phyloP scores from a whole-genome alignment of 176 grass and related monocot genomes.

The Zoysia pacifica region DNA sequence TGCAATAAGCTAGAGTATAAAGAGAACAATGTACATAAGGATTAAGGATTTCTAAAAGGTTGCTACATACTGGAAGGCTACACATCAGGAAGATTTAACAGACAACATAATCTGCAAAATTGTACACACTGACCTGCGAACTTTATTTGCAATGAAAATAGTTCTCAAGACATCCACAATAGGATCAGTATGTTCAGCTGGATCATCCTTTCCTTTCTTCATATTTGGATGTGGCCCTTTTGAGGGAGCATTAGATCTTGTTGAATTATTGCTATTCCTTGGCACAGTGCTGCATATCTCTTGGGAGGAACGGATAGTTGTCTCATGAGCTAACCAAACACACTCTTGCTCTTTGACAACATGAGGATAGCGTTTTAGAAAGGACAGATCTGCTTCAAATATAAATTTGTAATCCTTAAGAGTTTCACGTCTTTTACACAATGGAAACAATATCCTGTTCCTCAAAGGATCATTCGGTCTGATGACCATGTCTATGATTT shows the following conservation, averaged over 20 bases:
- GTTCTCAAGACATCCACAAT: slow-evolving; percentile 34
- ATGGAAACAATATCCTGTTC: slow-evolving; percentile 35
- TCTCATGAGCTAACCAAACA: slow-evolving; percentile 51
- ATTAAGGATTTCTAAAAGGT: neutral
- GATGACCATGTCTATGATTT: slow-evolving; percentile 18
- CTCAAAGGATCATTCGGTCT: neutral
- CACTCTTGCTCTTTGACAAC: slow-evolving; percentile 59
- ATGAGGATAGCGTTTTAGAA: slow-evolving; percentile 55
- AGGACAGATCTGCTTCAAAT: slow-evolving; percentile 50
- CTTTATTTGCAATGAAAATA: slow-evolving; percentile 54
- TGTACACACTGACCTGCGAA: slow-evolving; percentile 57
- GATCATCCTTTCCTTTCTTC: slow-evolving; percentile 36
- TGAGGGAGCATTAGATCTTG: slow-evolving; percentile 19
- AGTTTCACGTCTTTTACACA: slow-evolving; percentile 49
- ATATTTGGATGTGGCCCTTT: slow-evolving; percentile 37
- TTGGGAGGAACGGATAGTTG: slow-evolving; percentile 9
- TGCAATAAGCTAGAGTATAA: slow-evolving; percentile 7
- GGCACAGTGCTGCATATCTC: neutral
- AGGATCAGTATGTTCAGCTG: too few relatives aligned
- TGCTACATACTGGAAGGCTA: slow-evolving; percentile 1
- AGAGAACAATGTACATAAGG: neutral
- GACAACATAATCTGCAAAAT: neutral
- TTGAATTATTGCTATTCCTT: slow-evolving; percentile 37
- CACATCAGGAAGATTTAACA: neutral
- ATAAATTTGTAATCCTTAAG: slow-evolving; percentile 64